Conservation (phyloP, 257 asterid species). For the Ligustrum vulgare region DNA sequence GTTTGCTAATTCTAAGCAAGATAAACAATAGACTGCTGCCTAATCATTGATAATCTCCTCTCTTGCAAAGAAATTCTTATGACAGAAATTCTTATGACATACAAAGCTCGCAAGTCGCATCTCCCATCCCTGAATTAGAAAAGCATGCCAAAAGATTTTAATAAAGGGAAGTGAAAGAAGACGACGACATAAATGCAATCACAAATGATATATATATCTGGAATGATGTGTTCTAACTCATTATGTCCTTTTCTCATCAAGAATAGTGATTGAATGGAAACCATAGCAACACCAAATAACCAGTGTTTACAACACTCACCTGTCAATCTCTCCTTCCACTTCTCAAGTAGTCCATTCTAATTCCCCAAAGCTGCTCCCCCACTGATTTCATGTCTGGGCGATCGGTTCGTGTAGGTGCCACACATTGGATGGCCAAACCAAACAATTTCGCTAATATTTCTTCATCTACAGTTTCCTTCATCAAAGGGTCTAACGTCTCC, state of each 20-base stretch:
- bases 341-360: conserved; percentile 76
- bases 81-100: too few species aligned
- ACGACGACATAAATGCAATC: background rate
- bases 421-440: conserved; percentile 76
- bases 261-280: background rate
- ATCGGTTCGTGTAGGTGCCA: conserved; percentile 86
- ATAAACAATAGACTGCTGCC: too few species aligned
- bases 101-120: too few species aligned
- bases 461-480: conserved; percentile 51
- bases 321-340: conserved; percentile 43
- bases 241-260: background rate
- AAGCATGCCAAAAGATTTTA: too few species aligned
- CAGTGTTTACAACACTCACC: background rate
- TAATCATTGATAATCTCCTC: too few species aligned
- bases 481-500: conserved; percentile 74
- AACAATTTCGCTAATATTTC: conserved; percentile 66
- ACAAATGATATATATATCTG: background rate
- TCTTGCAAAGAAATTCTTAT: too few species aligned
- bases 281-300: background rate
- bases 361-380: conserved; percentile 84
- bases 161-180: background rate
- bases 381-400: conserved; percentile 91
- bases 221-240: background rate
- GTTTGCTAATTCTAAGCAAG: too few species aligned
- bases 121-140: background rate